A percentile compares a stretch with the other conserved stretches of the same genome.
Evolutionary conservation across 2,329 filamentous ascomycete species (phyloP).

Genomic region (Fusarium pilosicola): DNA sequence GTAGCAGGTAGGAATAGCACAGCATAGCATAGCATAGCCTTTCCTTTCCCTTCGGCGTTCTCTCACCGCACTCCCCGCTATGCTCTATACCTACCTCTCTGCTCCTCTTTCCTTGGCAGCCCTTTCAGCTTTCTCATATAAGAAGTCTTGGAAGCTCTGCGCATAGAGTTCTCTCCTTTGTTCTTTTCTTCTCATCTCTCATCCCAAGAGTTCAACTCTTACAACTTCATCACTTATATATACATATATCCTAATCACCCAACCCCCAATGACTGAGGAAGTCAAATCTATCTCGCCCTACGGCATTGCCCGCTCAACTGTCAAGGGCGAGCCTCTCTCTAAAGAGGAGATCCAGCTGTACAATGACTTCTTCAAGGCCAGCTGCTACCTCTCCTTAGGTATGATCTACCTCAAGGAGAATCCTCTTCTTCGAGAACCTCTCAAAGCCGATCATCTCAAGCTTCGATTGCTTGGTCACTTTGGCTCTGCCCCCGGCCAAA

Average conservation of each 20-base stretch:
- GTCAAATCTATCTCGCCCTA: slow-evolving; percentile 70
- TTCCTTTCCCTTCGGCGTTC: slow-evolving; percentile 8
- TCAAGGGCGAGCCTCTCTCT: slow-evolving; percentile 70
- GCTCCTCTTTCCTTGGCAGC: slow-evolving; percentile 28
- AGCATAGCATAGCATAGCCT: neutral
- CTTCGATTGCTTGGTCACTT: slow-evolving; percentile 79
- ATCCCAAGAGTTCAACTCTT: slow-evolving; percentile 39
- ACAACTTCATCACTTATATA: slow-evolving; percentile 24
- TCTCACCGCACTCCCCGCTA: slow-evolving; percentile 36
- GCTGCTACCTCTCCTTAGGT: slow-evolving; percentile 78
- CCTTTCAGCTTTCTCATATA: slow-evolving; percentile 34
- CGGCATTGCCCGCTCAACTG: slow-evolving; percentile 71
- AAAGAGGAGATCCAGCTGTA: slow-evolving; percentile 74
- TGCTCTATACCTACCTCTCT: slow-evolving; percentile 25
- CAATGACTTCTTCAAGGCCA: slow-evolving; percentile 79
- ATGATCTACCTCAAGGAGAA: slow-evolving; percentile 85
- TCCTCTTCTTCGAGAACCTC: slow-evolving; percentile 74
- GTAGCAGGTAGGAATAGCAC: slow-evolving; percentile 1
- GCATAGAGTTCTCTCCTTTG: slow-evolving; percentile 1
- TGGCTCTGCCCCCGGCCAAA: slow-evolving; percentile 82
- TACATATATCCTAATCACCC: slow-evolving; percentile 10
- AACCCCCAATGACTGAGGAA: slow-evolving; percentile 49
- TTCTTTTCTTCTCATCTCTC: slow-evolving; percentile 38
- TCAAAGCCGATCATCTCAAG: slow-evolving; percentile 77
- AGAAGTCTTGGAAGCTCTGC: slow-evolving; percentile 33